A percentile compares a stretch with the other conserved stretches of the same genome.
Evolutionary conservation across 1,284 basidiomycete genomes (phyloP).

Genomic region (Irpex sp.): DNA sequence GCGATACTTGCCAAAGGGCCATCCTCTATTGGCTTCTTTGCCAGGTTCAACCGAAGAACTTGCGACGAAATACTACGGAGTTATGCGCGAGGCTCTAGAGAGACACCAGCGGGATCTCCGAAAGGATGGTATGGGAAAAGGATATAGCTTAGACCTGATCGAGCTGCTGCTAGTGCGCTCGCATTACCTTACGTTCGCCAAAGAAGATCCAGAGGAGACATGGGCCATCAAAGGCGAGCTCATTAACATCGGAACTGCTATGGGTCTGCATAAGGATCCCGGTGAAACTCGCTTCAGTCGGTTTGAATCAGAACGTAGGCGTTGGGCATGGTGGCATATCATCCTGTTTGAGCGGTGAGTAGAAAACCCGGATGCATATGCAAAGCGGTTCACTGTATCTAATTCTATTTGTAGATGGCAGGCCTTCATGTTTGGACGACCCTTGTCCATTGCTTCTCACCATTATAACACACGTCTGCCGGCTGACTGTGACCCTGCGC

Average conservation of each 20-base stretch:
- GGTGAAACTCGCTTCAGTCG: slow-evolving; percentile 65
- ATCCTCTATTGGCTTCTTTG: slow-evolving; percentile 50
- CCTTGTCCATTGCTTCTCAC: slow-evolving; percentile 66
- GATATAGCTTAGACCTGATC: slow-evolving; percentile 71
- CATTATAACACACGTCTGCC: slow-evolving; percentile 79
- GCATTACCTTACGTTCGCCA: slow-evolving; percentile 68
- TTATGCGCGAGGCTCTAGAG: slow-evolving; percentile 63
- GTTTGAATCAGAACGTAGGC: slow-evolving; percentile 65
- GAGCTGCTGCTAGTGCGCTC: slow-evolving; percentile 65
- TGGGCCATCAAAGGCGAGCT: slow-evolving; percentile 73
- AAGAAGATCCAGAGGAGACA: slow-evolving; percentile 74
- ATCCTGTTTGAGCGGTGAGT: slow-evolving; percentile 67
- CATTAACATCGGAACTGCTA: slow-evolving; percentile 67
- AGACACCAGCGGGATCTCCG: slow-evolving; percentile 57
- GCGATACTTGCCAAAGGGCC: slow-evolving; percentile 65
- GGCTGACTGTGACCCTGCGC: slow-evolving; percentile 53
- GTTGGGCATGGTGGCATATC: slow-evolving; percentile 88
- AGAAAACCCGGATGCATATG: too few relatives aligned
- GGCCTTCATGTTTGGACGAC: slow-evolving; percentile 80
- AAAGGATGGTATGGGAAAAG: slow-evolving; percentile 26
- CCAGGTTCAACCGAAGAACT: slow-evolving; percentile 50
- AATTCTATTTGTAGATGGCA: slow-evolving; percentile 58
- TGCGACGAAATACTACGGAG: slow-evolving; percentile 60
- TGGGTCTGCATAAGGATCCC: slow-evolving; percentile 81
- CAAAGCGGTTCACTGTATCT: neutral